A percentile compares a stretch with the other conserved stretches of the same genome.
Evolutionary conservation across 257 asterid genomes (phyloP).

Genomic region (Ophiorrhiza pumila): DNA sequence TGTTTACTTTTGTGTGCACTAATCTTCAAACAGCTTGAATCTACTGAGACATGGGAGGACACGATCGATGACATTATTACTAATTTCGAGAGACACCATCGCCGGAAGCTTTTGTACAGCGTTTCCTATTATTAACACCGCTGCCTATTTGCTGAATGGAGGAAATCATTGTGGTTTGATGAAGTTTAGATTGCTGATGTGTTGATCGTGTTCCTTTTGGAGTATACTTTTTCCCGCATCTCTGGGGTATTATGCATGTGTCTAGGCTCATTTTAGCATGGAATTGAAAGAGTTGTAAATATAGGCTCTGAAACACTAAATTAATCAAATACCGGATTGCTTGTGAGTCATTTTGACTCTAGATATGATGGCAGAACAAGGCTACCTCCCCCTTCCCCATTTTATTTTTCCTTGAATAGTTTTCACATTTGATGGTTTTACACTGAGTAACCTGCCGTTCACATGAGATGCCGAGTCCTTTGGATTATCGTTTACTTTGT

Average conservation of each 20-base stretch:
- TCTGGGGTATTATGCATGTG: background rate
- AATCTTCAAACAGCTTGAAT: slow-evolving; percentile 51
- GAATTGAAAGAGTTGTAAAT: background rate
- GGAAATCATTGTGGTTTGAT: background rate
- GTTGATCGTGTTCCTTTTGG: background rate
- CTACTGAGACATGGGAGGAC: slow-evolving; percentile 78
- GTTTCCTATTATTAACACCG: slow-evolving; percentile 57
- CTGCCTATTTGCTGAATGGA: background rate
- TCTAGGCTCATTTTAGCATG: background rate
- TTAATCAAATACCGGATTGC: background rate
- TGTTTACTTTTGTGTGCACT: slow-evolving; percentile 3
- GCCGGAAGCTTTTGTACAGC: slow-evolving; percentile 73
- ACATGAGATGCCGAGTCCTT: too few relatives aligned
- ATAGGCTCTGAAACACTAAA: background rate
- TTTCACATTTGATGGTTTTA: too few relatives aligned
- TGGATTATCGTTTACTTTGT: too few relatives aligned
- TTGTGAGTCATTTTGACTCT: background rate
- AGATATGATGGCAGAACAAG: background rate
- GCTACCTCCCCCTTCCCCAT: background rate
- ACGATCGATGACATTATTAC: slow-evolving; percentile 56
- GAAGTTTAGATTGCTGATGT: background rate
- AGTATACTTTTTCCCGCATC: background rate
- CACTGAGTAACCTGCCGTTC: too few relatives aligned
- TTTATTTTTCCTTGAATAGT: too few relatives aligned
- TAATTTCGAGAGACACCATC: slow-evolving; percentile 71